Percentiles rank a stretch among this genome's conserved stretches.
phyloP scores from a whole-genome alignment of 2,329 filamentous ascomycete genomes.

The Clarireedia monteithiana region DNA sequence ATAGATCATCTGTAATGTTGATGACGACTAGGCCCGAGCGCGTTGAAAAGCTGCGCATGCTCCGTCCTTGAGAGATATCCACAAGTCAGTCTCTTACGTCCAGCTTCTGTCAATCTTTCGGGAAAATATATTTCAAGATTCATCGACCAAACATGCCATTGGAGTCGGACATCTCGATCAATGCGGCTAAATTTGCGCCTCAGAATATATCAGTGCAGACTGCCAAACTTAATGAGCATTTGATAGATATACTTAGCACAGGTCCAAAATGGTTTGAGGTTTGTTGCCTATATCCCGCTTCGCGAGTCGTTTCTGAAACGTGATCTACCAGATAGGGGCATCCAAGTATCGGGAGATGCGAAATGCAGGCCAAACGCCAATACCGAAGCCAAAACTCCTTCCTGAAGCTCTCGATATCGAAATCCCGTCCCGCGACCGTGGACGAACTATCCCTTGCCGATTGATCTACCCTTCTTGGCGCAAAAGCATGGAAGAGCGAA shows the following conservation, averaged over 20 bases:
- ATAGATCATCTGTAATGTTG: no score
- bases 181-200: slow-evolving; percentile 37
- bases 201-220: slow-evolving; percentile 34
- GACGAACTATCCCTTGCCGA: slow-evolving; percentile 43
- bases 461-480: slow-evolving; percentile 17
- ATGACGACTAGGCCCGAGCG: no score
- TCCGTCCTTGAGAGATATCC: no score
- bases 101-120: no score
- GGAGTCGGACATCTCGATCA: slow-evolving; percentile 33
- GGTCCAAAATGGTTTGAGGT: slow-evolving; percentile 46
- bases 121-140: no score
- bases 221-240: slow-evolving; percentile 35
- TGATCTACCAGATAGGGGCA: slow-evolving; percentile 38
- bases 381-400: slow-evolving; percentile 40
- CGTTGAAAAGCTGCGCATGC: slow-evolving; percentile 1
- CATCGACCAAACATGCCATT: slow-evolving; percentile 27
- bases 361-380: slow-evolving; percentile 42
- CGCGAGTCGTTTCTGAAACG: background rate
- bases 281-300: slow-evolving; percentile 2
- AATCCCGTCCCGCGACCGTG: slow-evolving; percentile 44
- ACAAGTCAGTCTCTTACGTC: no score
- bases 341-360: slow-evolving; percentile 46
- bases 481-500: slow-evolving; percentile 37
- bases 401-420: slow-evolving; percentile 37
- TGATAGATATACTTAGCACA: slow-evolving; percentile 20